phyloP scores from a whole-genome alignment of 371 early-diverging fungal genomes.

The Syncephalis fuscata region DNA sequence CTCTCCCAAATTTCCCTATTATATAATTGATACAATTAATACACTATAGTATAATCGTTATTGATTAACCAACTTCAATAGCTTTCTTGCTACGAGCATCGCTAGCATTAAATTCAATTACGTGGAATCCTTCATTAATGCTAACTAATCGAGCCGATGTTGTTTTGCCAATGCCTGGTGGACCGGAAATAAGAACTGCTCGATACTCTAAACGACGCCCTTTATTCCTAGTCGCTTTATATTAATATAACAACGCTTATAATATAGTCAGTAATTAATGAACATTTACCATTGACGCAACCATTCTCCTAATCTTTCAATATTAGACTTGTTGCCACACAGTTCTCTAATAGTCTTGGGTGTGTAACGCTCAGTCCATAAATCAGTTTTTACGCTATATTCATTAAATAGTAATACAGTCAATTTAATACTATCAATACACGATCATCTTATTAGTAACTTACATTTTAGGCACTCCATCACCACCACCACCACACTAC shows the following conservation, averaged over 20 bases:
- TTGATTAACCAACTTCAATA: conserved; percentile 35
- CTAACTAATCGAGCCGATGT: conserved; percentile 89
- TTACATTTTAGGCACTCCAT: too few species aligned
- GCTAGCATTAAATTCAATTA: conserved; percentile 98
- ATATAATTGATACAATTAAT: not conserved
- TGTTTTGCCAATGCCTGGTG: conserved; percentile 99
- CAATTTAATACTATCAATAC: too few species aligned
- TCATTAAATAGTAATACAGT: too few species aligned
- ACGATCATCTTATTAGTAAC: too few species aligned
- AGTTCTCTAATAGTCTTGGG: conserved; percentile 74
- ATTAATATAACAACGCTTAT: not conserved
- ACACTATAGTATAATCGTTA: not conserved
- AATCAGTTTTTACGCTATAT: too few species aligned
- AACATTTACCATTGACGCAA: conserved; percentile 44
- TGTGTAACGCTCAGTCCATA: conserved; percentile 97
- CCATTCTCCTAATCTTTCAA: conserved; percentile 61
- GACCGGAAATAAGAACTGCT: conserved; percentile 87
- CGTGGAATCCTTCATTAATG: conserved; percentile 56
- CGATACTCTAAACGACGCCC: conserved; percentile 22
- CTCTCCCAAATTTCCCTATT: not conserved
- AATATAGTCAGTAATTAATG: not conserved
- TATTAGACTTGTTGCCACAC: conserved; percentile 73
- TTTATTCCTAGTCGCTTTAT: conserved; percentile 16
- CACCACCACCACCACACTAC: too few species aligned
- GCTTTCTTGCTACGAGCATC: conserved; percentile 90